Conservation (phyloP, 495 filamentous ascomycete species). For the Trichoderma erinaceum region DNA sequence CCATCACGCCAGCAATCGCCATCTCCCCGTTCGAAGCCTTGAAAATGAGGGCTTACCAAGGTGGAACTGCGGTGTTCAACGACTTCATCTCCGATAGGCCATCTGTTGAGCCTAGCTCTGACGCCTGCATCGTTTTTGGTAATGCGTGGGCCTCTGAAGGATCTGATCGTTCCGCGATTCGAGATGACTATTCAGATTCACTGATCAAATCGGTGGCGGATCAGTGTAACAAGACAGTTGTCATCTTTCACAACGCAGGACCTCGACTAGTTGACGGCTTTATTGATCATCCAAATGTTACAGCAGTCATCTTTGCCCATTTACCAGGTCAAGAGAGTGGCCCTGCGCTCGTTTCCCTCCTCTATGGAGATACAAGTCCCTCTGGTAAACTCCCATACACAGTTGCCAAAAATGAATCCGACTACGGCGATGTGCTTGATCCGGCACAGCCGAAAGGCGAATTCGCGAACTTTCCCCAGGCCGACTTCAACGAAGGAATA, state of each 20-base stretch:
- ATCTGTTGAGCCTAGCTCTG: slow-evolving; percentile 43
- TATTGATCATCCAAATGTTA: slow-evolving; percentile 58
- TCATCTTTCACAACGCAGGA: slow-evolving; percentile 56
- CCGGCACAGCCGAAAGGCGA: slow-evolving; percentile 31
- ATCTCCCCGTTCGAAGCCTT: slow-evolving; percentile 56
- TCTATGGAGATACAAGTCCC: slow-evolving; percentile 54
- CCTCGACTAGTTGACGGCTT: slow-evolving; percentile 52
- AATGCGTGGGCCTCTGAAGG: slow-evolving; percentile 56
- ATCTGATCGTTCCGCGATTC: slow-evolving; percentile 34
- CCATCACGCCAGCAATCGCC: slow-evolving; percentile 47
- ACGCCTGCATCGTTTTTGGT: slow-evolving; percentile 61
- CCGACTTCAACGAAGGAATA: slow-evolving; percentile 57
- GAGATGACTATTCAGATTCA: slow-evolving; percentile 48
- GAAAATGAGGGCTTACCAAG: slow-evolving; percentile 45
- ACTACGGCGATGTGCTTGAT: slow-evolving; percentile 44
- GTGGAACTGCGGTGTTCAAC: slow-evolving; percentile 49
- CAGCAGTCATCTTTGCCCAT: slow-evolving; percentile 55
- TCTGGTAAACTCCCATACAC: slow-evolving; percentile 67
- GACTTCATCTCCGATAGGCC: slow-evolving; percentile 37
- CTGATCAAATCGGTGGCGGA: slow-evolving; percentile 53
- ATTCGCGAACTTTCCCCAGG: slow-evolving; percentile 46
- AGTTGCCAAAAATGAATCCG: slow-evolving; percentile 53
- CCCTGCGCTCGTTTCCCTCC: slow-evolving; percentile 47
- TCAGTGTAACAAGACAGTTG: slow-evolving; percentile 54
- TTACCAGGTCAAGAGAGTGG: slow-evolving; percentile 58